These are phyloP conservation scores for Pleurotus platypus DNA, from an alignment of 768 basidiomycete genomes.

Conservation along the genomic window DNA sequence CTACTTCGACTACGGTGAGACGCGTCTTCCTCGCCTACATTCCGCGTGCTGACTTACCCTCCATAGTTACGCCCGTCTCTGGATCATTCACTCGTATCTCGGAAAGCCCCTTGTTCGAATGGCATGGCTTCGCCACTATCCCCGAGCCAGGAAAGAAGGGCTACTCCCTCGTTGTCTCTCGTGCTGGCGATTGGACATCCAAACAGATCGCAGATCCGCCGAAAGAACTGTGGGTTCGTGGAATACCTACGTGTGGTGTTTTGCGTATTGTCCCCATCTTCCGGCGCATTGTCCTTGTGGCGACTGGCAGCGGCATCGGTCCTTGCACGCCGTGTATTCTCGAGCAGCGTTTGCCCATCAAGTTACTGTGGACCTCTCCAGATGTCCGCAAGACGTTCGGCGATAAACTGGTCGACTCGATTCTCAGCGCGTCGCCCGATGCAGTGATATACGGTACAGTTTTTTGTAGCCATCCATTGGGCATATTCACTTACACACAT, in stretches of 20 bases:
- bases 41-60: constrained; percentile 2
- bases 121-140: constrained; percentile 36
- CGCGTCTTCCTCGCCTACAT: not conserved
- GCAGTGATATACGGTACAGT: constrained; percentile 29
- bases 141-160: constrained; percentile 27
- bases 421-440: constrained; percentile 34
- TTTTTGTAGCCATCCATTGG: not conserved
- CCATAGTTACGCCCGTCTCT: constrained; percentile 28
- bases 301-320: constrained; percentile 53
- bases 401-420: constrained; percentile 31
- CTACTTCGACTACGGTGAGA: constrained; percentile 54
- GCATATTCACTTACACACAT: no score
- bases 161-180: constrained; percentile 50
- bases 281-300: constrained; percentile 48
- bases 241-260: constrained; percentile 47
- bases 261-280: constrained; percentile 47
- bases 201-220: constrained; percentile 46
- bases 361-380: constrained; percentile 39
- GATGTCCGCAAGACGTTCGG: constrained; percentile 38
- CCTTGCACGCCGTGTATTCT: constrained; percentile 37
- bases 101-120: constrained; percentile 30
- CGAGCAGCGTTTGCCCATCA: constrained; percentile 29
- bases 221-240: constrained; percentile 50
- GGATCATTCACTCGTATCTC: constrained; percentile 4
- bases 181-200: constrained; percentile 56